phyloP scores from a whole-genome alignment of 2,329 filamentous ascomycete genomes.

The Alternaria burnsii region DNA sequence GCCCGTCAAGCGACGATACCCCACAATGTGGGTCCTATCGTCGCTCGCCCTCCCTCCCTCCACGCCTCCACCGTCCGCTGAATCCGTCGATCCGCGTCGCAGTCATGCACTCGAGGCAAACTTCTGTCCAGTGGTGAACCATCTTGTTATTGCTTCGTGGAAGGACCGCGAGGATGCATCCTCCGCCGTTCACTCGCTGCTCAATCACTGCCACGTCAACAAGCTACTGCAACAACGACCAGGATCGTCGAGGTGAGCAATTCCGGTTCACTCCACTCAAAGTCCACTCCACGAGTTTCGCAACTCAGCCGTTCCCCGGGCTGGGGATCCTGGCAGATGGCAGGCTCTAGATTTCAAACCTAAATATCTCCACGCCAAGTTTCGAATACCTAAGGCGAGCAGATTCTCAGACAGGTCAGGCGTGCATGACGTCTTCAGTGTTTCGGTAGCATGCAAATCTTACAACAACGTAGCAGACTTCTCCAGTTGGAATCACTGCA shows the following conservation, averaged over 20 bases:
- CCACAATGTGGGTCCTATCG: conserved; percentile 16
- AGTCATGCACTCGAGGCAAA: background rate
- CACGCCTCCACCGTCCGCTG: conserved; percentile 10
- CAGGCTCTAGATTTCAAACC: conserved; percentile 6
- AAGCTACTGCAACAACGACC: conserved; percentile 18
- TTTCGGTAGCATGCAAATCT: background rate
- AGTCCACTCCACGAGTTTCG: background rate
- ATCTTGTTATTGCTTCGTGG: background rate
- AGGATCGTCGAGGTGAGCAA: conserved; percentile 11
- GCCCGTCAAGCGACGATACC: conserved; percentile 22
- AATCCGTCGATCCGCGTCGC: conserved; percentile 14
- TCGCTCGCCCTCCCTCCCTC: conserved; percentile 15
- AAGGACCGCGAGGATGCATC: background rate
- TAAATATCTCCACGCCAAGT: conserved; percentile 1
- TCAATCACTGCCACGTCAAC: conserved; percentile 24
- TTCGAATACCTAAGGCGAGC: conserved; percentile 11
- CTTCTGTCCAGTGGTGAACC: conserved; percentile 2
- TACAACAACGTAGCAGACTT: background rate
- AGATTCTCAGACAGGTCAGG: conserved; percentile 3
- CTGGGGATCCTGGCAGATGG: conserved; percentile 2
- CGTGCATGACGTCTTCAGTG: background rate
- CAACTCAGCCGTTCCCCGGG: background rate
- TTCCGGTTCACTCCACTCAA: conserved; percentile 6
- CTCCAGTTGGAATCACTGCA: background rate
- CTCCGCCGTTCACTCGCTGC: conserved; percentile 1